Percentiles rank a stretch among this genome's conserved stretches.
Evolutionary conservation across 2,329 filamentous ascomycete genomes (phyloP).

Genomic region (Phialophora verrucosa): DNA sequence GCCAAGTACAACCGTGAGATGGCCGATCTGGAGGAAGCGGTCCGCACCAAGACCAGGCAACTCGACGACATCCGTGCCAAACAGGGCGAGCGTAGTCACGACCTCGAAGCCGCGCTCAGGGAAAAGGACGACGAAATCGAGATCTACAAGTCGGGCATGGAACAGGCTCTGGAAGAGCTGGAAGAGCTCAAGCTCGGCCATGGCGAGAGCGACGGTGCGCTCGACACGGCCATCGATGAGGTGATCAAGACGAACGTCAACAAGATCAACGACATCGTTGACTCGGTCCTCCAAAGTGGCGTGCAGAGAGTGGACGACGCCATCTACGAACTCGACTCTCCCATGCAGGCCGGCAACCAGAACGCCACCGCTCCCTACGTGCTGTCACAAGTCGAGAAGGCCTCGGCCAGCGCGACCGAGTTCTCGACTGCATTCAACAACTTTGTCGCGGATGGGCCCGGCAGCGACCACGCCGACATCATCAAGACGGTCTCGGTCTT

Average conservation of each 20-base stretch:
- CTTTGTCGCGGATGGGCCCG: conserved; percentile 95
- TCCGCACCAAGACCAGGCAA: conserved; percentile 82
- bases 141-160: conserved; percentile 97
- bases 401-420: conserved; percentile 90
- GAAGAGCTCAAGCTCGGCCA: conserved; percentile 78
- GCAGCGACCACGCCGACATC: conserved; percentile 84
- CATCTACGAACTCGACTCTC: conserved; percentile 94
- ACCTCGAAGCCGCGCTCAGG: conserved; percentile 81
- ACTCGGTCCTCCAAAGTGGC: conserved; percentile 91
- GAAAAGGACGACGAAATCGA: conserved; percentile 98
- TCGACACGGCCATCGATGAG: conserved; percentile 90
- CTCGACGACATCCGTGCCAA: conserved; percentile 82
- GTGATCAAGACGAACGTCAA: conserved; percentile 83
- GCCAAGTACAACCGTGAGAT: conserved; percentile 97
- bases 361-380: conserved; percentile 95
- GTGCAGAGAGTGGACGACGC: conserved; percentile 95
- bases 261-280: conserved; percentile 97
- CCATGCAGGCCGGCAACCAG: conserved; percentile 98
- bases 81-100: conserved; percentile 78
- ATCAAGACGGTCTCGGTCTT: conserved; percentile 93
- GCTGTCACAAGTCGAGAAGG: conserved; percentile 95
- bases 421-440: conserved; percentile 99
- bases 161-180: conserved; percentile 89
- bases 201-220: conserved; percentile 75
- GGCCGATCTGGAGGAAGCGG: conserved; percentile 90